These are phyloP conservation scores for Rhodomyrtus psidioides DNA, from an alignment of 441 rosid species.

Conservation along the genomic window DNA sequence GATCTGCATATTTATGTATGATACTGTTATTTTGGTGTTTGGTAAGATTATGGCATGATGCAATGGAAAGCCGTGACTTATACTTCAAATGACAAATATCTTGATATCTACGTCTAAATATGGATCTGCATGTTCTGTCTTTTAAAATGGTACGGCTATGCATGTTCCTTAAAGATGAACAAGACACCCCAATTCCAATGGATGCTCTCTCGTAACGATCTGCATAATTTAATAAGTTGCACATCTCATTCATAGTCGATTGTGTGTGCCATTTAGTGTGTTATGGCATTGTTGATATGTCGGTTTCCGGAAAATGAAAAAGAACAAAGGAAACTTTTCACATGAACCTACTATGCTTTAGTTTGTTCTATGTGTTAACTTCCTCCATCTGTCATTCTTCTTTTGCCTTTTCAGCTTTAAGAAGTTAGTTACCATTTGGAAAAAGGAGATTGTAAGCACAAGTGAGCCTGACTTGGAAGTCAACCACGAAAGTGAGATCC, in stretches of 20 bases:
- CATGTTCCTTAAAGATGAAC: background rate
- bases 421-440: conserved; percentile 56
- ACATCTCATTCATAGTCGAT: background rate
- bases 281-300: background rate
- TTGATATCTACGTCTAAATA: background rate
- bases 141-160: background rate
- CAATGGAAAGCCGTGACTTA: background rate
- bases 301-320: background rate
- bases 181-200: background rate
- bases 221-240: background rate
- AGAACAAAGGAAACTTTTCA: background rate
- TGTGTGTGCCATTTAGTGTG: background rate
- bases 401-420: conserved; percentile 48
- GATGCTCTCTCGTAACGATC: background rate
- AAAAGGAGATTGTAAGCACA: conserved; percentile 40
- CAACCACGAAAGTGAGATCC: conserved; percentile 28
- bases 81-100: background rate
- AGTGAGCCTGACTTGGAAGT: conserved; percentile 19
- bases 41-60: background rate
- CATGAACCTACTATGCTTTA: background rate
- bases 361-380: background rate
- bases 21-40: background rate
- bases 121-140: background rate
- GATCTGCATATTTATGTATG: background rate
- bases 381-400: conserved; percentile 1